Conservation (phyloP, 129 eudicot species). For the Tagetes patula region DNA sequence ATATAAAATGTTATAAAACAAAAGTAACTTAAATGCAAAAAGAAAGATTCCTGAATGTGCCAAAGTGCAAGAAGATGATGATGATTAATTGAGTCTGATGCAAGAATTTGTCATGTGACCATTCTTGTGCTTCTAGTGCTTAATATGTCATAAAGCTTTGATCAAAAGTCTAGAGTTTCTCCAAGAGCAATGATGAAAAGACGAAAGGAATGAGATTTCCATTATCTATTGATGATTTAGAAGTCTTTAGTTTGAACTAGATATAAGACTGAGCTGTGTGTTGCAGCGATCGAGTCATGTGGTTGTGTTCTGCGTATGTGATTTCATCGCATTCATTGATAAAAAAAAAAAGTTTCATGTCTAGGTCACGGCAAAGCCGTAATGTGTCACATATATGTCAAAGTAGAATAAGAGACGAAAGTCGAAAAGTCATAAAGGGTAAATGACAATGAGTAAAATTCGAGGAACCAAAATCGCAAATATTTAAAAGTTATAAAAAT, state of each 20-base stretch:
- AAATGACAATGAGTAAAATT: too few relatives aligned
- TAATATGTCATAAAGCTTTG: slow-evolving; percentile 21
- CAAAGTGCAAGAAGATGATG: slow-evolving; percentile 24
- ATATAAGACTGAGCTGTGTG: too few relatives aligned
- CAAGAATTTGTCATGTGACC: slow-evolving; percentile 9
- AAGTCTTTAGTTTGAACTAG: neutral
- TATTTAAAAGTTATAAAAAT: too few relatives aligned
- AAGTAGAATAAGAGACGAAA: too few relatives aligned
- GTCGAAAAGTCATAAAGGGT: too few relatives aligned
- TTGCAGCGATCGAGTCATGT: too few relatives aligned
- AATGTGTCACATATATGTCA: too few relatives aligned
- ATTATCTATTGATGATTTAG: neutral
- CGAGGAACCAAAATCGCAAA: too few relatives aligned
- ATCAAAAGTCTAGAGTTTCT: slow-evolving; percentile 12
- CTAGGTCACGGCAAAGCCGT: too few relatives aligned
- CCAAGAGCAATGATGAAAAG: slow-evolving; percentile 12
- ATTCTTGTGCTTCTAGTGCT: slow-evolving; percentile 27
- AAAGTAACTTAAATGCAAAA: slow-evolving; percentile 26
- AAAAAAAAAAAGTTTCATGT: too few relatives aligned
- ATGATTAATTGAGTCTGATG: slow-evolving; percentile 26
- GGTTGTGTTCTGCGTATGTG: too few relatives aligned
- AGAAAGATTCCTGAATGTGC: slow-evolving; percentile 42
- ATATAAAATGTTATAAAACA: slow-evolving; percentile 14
- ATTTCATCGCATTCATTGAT: too few relatives aligned
- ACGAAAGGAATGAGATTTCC: slow-evolving; percentile 1